Percentiles rank a stretch among this genome's conserved stretches.
Evolutionary conservation across 805 yeast species (phyloP).

Genomic region (Geotrichum ghanense): DNA sequence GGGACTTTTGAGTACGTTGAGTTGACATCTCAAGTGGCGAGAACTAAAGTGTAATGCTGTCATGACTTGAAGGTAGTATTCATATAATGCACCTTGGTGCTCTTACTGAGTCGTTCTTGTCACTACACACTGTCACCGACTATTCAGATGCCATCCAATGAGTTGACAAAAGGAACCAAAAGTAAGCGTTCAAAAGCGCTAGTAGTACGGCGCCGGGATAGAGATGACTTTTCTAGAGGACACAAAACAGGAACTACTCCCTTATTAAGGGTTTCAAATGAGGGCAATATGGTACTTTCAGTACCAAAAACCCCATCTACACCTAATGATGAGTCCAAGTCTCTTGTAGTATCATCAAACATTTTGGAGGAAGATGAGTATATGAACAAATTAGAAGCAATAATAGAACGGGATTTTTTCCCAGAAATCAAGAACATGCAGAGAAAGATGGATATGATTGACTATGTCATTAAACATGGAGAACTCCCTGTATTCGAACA

Average conservation of each 20-base stretch:
- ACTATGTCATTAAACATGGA: conserved; percentile 3
- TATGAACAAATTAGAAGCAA: conserved; percentile 12
- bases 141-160: no score
- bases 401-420: conserved; percentile 18
- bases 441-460: conserved; percentile 3
- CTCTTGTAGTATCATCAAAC: conserved; percentile 4
- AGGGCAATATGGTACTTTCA: neutral
- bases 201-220: no score
- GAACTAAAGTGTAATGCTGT: no score
- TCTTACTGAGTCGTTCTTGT: no score
- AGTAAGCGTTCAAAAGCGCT: no score
- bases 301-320: neutral
- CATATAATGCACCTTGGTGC: no score
- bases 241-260: conserved; percentile 1
- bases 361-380: conserved; percentile 22
- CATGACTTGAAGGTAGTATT: no score
- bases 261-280: neutral
- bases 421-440: conserved; percentile 10
- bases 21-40: no score
- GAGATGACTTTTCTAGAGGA: no score
- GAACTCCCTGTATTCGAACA: conserved; percentile 2
- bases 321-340: neutral
- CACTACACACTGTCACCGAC: no score
- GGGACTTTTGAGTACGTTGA: no score
- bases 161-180: no score